These are phyloP conservation scores for Colletotrichum sp. DNA, from an alignment of 2,329 filamentous ascomycete genomes.

Conservation along the genomic window DNA sequence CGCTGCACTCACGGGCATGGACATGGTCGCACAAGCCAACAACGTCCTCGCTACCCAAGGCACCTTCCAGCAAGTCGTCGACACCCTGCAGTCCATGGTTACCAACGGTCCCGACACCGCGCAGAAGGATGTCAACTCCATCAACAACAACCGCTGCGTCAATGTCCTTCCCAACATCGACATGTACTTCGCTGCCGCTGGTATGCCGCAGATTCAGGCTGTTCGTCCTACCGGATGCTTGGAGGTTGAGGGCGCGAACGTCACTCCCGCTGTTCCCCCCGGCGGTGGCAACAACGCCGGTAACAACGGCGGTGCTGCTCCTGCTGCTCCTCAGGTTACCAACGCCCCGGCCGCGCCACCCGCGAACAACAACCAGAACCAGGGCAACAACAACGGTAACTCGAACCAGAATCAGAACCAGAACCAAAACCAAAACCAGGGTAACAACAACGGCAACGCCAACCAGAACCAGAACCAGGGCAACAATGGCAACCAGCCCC, in stretches of 20 bases:
- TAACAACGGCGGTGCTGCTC: neutral
- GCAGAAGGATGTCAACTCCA: conserved; percentile 23
- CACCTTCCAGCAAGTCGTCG: conserved; percentile 25
- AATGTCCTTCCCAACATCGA: conserved; percentile 27
- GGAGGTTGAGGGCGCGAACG: conserved; percentile 17
- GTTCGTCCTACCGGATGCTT: conserved; percentile 24
- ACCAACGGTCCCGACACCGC: conserved; percentile 24
- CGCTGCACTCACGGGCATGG: conserved; percentile 9
- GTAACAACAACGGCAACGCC: neutral
- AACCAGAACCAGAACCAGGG: neutral
- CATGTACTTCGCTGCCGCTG: conserved; percentile 26
- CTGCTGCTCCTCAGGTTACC: neutral
- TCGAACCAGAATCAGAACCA: neutral
- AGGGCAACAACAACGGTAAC: neutral
- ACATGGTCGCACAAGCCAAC: conserved; percentile 21
- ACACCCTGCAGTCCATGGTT: conserved; percentile 25
- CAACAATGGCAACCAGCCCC: neutral
- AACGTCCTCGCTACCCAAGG: conserved; percentile 23
- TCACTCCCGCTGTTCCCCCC: conserved; percentile 1
- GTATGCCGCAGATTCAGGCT: conserved; percentile 13
- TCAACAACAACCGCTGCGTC: conserved; percentile 27
- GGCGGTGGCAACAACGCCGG: neutral
- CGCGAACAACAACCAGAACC: neutral
- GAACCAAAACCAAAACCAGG: neutral
- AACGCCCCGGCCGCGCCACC: neutral